Evolutionary conservation across 305 asterid species (phyloP), one percentile per base, ranked within the genome.

Genomic region (Galium porrigens): DNA sequence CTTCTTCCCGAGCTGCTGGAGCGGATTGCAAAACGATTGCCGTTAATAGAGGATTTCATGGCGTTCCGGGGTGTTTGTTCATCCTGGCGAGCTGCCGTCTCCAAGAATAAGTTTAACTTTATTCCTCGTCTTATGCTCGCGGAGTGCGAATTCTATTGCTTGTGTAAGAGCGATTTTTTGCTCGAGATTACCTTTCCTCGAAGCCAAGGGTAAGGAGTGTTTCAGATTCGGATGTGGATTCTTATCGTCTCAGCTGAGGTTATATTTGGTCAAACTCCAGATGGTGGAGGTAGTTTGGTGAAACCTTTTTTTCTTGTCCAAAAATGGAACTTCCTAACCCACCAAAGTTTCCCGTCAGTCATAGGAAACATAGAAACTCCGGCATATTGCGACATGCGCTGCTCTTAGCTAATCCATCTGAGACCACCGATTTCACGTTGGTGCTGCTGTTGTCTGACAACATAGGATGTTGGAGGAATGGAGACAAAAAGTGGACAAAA

Each of bases 341-440:
- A 3, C 0, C 5, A 3, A 6, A 33, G 6, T 3, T 33, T 1
- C 29, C 29, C 29, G 29, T 27, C 29, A 1, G 1, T 27, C 1
- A 27, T 27, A 27, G 1, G 1, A 27, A 27, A 1, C 29, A 1
- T 27, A 1, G 29, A 27, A 27, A 0, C 29, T 27, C 29, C 29
- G 29, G 29, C 29, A 34, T 34, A 34, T 0, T 4, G 7, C 5
- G 37, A 34, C 37, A n/a, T n/a, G 61, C 61, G 10, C 52, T 70
- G 18, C 36, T 64, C 14, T 70, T 69, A 4, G 60, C 37, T 2
- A 51, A 4, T 65, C 71, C 71, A 11, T 55, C 55, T 1, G 54
- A 41, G 5, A 59, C 65, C 5, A 4, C 61, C 8, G n/a, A 58
- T 1, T 71, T 33, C 8, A 8, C 3, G 1, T 0, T 71, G 1